Base-by-base conservation (phyloP, 2,329 filamentous ascomycete species). In the Acrodontium crateriforme region DNA sequence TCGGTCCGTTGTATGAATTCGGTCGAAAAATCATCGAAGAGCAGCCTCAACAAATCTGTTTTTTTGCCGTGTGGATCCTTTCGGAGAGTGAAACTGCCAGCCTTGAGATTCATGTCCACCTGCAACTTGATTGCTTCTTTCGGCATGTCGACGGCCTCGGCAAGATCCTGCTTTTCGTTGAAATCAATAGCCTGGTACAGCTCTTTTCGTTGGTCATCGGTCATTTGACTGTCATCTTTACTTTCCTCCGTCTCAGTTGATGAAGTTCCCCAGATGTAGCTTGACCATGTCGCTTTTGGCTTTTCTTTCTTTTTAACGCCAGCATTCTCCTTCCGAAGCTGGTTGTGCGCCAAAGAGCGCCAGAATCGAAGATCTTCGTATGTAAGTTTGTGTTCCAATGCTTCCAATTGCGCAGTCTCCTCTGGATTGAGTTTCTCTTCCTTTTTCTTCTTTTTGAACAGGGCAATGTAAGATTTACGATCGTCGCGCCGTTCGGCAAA, bases 341-440 rank as follows among this genome's bases (percentile, higher is more conserved):
- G 81, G 42, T 92, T 98, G 14, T 89, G 75, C 16, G 87, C 89
- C 31, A 98, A 53, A 0, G 89, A 95, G 38, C 89, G 71, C 85
- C 89, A 99, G 59, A 98, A 99, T 4, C 89, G 78, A 29, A 99
- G 65, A 50, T 98, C 91, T 53, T 98, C 89, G 50, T 98, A 98
- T 18, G 69, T 74, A 2, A 93, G 66, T 50, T 94, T 94, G 62
- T 71, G 73, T 52, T 99, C 89, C 2, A 99, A 66, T 26, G 65
- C 65, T 23, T 76, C 71, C 2, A 94, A 50, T 20, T 85, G 79
- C 24, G 77, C 73, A 2, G 55, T 64, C 41, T 98, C 89, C 6
- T 75, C 63, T 0, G 74, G 53, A 0, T 73, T 67, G 8, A 94
- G 59, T 30, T 62, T 62, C 41, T 76, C 69, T 35, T 80, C 78